Conservation (phyloP, 805 yeast species). For the Isabelozyma pseudorhagii region DNA sequence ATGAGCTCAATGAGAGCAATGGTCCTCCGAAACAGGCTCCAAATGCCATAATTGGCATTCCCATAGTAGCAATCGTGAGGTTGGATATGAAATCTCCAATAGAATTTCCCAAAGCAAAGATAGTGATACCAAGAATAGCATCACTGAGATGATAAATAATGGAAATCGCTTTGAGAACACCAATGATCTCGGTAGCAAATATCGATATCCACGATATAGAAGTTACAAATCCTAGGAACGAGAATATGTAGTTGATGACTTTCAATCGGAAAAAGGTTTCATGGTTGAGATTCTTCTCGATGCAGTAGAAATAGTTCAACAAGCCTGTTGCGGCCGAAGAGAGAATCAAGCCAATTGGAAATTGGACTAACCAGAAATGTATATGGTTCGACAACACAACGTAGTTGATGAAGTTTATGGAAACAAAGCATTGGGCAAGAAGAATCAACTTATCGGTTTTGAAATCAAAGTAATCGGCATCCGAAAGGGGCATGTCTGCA, state of each 20-base stretch:
- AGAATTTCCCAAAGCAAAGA: constrained; percentile 91
- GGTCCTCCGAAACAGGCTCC: constrained; percentile 97
- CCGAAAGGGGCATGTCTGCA: not conserved
- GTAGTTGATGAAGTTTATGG: constrained; percentile 21
- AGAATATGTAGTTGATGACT: not conserved
- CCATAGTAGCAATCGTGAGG: constrained; percentile 73
- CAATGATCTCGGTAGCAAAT: constrained; percentile 69
- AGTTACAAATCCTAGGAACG: constrained; percentile 60
- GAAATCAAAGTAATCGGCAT: constrained; percentile 11
- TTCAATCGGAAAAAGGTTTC: not conserved
- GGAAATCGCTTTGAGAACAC: constrained; percentile 59
- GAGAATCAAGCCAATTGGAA: not conserved
- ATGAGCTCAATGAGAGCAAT: constrained; percentile 71
- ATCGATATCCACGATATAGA: constrained; percentile 68
- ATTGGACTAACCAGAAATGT: constrained; percentile 6
- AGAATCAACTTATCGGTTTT: constrained; percentile 17
- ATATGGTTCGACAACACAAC: constrained; percentile 7
- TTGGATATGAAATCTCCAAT: constrained; percentile 87
- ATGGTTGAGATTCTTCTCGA: not conserved
- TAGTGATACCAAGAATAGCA: constrained; percentile 79
- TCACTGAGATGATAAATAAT: constrained; percentile 62
- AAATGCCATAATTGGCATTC: constrained; percentile 86
- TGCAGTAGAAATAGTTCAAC: not conserved
- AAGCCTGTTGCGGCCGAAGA: constrained; percentile 3
- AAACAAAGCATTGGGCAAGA: constrained; percentile 24